Conservation (phyloP, 768 basidiomycete species). For the Mycena pura region DNA sequence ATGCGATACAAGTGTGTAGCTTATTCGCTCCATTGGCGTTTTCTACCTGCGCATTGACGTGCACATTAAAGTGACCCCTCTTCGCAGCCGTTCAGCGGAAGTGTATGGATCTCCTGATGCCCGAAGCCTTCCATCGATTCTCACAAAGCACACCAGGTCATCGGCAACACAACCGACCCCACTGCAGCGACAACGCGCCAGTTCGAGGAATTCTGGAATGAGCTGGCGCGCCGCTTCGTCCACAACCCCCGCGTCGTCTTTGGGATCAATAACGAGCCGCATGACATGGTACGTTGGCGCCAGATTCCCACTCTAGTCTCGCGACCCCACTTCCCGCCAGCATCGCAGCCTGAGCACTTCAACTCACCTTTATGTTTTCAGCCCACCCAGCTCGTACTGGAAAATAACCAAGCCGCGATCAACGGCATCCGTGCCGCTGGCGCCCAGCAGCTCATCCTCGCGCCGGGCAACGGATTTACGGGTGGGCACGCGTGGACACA, state of each 20-base stretch:
- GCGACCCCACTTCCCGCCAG: no score
- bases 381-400: conserved; percentile 49
- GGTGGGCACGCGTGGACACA: conserved; percentile 54
- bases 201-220: conserved; percentile 50
- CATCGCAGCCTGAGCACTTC: no score
- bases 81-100: conserved; percentile 49
- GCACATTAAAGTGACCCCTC: conserved; percentile 46
- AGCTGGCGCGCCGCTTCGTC: conserved; percentile 48
- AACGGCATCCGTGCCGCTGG: conserved; percentile 48
- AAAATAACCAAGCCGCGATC: conserved; percentile 53
- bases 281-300: conserved; percentile 43
- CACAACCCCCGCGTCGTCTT: conserved; percentile 52
- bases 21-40: not conserved
- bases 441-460: conserved; percentile 50
- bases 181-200: conserved; percentile 51
- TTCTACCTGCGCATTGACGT: not conserved
- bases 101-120: conserved; percentile 36
- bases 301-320: no score
- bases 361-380: no score
- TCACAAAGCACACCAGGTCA: conserved; percentile 39
- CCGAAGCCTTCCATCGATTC: no score
- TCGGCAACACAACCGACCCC: conserved; percentile 51
- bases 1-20: conserved; percentile 56
- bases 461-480: conserved; percentile 54
- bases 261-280: conserved; percentile 55